phyloP scores from a whole-genome alignment of 305 asterid species.

The Withania somnifera region DNA sequence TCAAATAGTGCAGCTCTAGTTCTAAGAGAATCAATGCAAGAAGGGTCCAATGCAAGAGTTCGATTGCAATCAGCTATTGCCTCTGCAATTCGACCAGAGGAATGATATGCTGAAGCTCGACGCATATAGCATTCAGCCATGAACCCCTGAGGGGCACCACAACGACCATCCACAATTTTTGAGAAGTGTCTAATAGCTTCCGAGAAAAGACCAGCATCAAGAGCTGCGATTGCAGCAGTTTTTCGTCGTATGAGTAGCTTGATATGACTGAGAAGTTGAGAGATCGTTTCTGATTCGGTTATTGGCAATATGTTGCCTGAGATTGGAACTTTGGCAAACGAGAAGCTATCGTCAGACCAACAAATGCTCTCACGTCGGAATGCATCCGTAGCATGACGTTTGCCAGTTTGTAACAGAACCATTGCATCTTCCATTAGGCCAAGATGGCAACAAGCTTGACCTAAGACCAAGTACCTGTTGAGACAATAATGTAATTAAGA shows the following conservation, averaged over 20 bases:
- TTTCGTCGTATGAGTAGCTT: slow-evolving; percentile 48
- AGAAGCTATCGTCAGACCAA: slow-evolving; percentile 41
- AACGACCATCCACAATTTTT: slow-evolving; percentile 43
- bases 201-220: slow-evolving; percentile 38
- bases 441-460: slow-evolving; percentile 53
- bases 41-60: slow-evolving; percentile 43
- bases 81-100: slow-evolving; percentile 38
- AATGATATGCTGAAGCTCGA: slow-evolving; percentile 42
- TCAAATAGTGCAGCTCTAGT: slow-evolving; percentile 37
- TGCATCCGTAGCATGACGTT: slow-evolving; percentile 40
- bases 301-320: slow-evolving; percentile 14
- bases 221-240: slow-evolving; percentile 46
- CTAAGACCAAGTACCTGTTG: slow-evolving; percentile 41
- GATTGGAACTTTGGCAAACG: slow-evolving; percentile 20
- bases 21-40: slow-evolving; percentile 36
- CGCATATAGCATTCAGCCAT: slow-evolving; percentile 38
- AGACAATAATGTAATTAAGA: background rate
- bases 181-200: slow-evolving; percentile 47
- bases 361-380: slow-evolving; percentile 45
- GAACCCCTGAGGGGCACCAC: slow-evolving; percentile 51
- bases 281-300: slow-evolving; percentile 26
- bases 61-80: slow-evolving; percentile 52
- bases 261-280: slow-evolving; percentile 43
- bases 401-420: slow-evolving; percentile 49
- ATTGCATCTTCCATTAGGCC: slow-evolving; percentile 59